A percentile compares a stretch with the other conserved stretches of the same genome.
These are phyloP conservation scores for Talaromyces sp. DNA, from an alignment of 2,329 filamentous ascomycete genomes.

Conservation along the genomic window DNA sequence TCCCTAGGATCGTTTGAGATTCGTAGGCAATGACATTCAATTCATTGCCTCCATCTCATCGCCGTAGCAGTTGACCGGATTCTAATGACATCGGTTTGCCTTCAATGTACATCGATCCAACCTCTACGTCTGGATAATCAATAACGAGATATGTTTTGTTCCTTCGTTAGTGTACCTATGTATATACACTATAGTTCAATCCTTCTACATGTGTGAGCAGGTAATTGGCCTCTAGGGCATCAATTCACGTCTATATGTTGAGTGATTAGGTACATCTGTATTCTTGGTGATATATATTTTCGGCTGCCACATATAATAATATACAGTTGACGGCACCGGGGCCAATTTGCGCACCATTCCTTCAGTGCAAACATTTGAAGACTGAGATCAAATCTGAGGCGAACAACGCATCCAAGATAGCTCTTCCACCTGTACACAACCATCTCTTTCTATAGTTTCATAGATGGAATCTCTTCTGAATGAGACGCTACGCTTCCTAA, in stretches of 20 bases:
- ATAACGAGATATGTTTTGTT: too few relatives aligned
- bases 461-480: not conserved
- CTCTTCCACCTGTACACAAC: not conserved
- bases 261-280: too few relatives aligned
- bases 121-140: not conserved
- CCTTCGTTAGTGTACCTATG: too few relatives aligned
- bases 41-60: too few relatives aligned
- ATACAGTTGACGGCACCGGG: not conserved
- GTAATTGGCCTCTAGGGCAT: too few relatives aligned
- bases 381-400: not conserved
- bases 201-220: too few relatives aligned
- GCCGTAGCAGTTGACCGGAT: too few relatives aligned
- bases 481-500: not conserved
- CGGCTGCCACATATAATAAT: not conserved
- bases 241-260: too few relatives aligned
- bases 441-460: not conserved
- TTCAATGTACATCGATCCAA: not conserved
- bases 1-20: too few relatives aligned
- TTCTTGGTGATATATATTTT: not conserved
- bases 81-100: too few relatives aligned
- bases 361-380: not conserved
- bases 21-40: too few relatives aligned
- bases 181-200: too few relatives aligned
- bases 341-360: not conserved
- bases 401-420: not conserved